A percentile compares a stretch with the other conserved stretches of the same genome.
These are phyloP conservation scores for Verticillium zaregamsianum DNA, from an alignment of 2,329 filamentous ascomycete genomes.

Conservation along the genomic window DNA sequence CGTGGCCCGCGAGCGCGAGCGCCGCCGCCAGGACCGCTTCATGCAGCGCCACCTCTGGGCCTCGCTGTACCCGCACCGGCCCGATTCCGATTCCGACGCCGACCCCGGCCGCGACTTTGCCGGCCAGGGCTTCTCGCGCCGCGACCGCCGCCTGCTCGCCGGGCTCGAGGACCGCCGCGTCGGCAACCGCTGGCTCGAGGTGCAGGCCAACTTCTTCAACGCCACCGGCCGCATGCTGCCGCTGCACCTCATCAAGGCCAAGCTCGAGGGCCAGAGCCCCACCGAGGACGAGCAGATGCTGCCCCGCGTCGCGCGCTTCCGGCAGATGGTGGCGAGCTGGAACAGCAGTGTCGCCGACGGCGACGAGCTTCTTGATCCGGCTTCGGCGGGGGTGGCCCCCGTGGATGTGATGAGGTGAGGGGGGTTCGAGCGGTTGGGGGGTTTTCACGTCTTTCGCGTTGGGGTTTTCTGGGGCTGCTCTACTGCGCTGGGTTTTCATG, in stretches of 20 bases:
- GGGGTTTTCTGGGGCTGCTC: not conserved
- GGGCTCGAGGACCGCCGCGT: constrained; percentile 27
- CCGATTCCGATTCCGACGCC: constrained; percentile 3
- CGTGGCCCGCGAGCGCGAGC: constrained; percentile 11
- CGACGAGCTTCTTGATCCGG: constrained; percentile 9
- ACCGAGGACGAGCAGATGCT: constrained; percentile 19
- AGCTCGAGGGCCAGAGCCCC: constrained; percentile 19
- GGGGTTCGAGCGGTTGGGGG: not conserved
- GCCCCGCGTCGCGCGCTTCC: constrained; percentile 1
- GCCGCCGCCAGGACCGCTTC: constrained; percentile 22
- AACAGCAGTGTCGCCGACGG: constrained; percentile 7
- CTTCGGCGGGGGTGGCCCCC: constrained; percentile 3
- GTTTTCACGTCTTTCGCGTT: not conserved
- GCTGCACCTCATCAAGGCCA: constrained; percentile 29
- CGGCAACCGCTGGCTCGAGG: constrained; percentile 31
- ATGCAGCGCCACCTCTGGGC: constrained; percentile 24
- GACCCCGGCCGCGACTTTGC: constrained; percentile 8
- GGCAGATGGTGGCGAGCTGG: constrained; percentile 10
- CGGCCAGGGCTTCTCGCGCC: constrained; percentile 19
- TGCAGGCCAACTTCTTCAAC: constrained; percentile 40
- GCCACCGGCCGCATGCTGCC: constrained; percentile 36
- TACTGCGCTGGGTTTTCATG: not conserved
- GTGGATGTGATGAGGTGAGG: constrained; percentile 6
- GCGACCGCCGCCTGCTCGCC: constrained; percentile 30
- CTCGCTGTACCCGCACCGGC: constrained; percentile 23